Percentiles rank a stretch among this genome's conserved stretches.
phyloP scores from a whole-genome alignment of 805 yeast genomes.

The Sugiyamaella mastotermitis region DNA sequence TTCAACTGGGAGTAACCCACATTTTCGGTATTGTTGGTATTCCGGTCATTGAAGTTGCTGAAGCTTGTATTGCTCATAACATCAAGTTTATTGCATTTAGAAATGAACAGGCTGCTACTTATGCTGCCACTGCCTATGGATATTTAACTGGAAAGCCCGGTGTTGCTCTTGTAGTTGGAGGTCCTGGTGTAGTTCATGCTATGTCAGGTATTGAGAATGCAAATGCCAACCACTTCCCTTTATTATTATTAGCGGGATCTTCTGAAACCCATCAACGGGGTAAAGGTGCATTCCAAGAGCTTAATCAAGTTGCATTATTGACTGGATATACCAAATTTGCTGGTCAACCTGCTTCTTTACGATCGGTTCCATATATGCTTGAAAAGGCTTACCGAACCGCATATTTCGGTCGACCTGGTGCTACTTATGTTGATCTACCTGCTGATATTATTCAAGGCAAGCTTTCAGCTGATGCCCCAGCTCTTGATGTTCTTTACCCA shows the following conservation, averaged over 20 bases:
- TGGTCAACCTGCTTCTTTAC: slow-evolving; percentile 35
- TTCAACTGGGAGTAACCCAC: slow-evolving; percentile 44
- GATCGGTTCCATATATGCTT: slow-evolving; percentile 35
- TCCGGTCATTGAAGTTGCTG: slow-evolving; percentile 69
- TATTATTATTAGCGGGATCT: slow-evolving; percentile 61
- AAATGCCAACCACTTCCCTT: slow-evolving; percentile 56
- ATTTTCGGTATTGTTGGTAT: slow-evolving; percentile 73
- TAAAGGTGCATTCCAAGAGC: slow-evolving; percentile 66
- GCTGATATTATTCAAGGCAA: slow-evolving; percentile 48
- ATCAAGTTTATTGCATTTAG: slow-evolving; percentile 55
- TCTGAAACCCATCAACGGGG: slow-evolving; percentile 41
- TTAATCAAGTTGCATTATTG: slow-evolving; percentile 55
- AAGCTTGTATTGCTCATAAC: slow-evolving; percentile 48
- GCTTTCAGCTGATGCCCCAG: slow-evolving; percentile 5
- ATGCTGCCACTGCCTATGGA: slow-evolving; percentile 70
- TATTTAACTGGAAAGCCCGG: slow-evolving; percentile 61
- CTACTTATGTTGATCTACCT: slow-evolving; percentile 59
- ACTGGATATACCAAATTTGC: slow-evolving; percentile 46
- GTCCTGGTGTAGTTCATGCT: slow-evolving; percentile 68
- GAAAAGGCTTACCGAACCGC: slow-evolving; percentile 42
- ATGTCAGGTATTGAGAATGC: slow-evolving; percentile 62
- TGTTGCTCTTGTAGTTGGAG: slow-evolving; percentile 65
- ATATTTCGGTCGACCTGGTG: slow-evolving; percentile 51
- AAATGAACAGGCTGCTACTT: slow-evolving; percentile 70
- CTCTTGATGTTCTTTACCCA: slow-evolving; percentile 8